phyloP scores from a whole-genome alignment of 2,329 filamentous ascomycete genomes.

The Epicoccum sorghinum region DNA sequence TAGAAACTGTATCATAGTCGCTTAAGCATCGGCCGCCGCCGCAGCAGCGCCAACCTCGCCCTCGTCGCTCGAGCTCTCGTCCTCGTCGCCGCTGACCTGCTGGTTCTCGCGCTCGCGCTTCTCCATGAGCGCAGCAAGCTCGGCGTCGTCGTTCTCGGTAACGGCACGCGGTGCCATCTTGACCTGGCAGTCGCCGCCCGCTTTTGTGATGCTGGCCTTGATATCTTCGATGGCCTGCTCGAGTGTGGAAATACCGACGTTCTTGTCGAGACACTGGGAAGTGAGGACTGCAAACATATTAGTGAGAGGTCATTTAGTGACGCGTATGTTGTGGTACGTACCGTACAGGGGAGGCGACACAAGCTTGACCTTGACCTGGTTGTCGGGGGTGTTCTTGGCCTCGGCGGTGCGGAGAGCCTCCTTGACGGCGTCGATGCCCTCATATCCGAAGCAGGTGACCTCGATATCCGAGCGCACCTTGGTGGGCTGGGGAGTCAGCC shows the following conservation, averaged over 20 bases:
- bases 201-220: conserved; percentile 75
- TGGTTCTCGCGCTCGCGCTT: conserved; percentile 98
- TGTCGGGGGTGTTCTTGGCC: conserved; percentile 87
- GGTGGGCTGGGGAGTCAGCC: conserved; percentile 95
- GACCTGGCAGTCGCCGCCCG: conserved; percentile 80
- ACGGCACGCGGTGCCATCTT: conserved; percentile 99
- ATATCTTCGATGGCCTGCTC: conserved; percentile 92
- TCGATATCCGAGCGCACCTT: conserved; percentile 98
- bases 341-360: conserved; percentile 93
- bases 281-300: conserved; percentile 70
- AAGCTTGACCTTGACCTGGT: conserved; percentile 96
- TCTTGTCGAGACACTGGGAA: conserved; percentile 94
- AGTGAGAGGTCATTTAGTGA: conserved; percentile 10
- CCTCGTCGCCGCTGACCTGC: conserved; percentile 97
- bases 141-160: conserved; percentile 96
- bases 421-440: conserved; percentile 98
- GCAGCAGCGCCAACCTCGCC: conserved; percentile 62
- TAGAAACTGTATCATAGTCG: too few relatives aligned
- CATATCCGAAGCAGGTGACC: conserved; percentile 71
- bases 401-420: conserved; percentile 88
- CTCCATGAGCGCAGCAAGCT: conserved; percentile 97
- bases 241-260: conserved; percentile 78
- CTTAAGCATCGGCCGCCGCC: conserved; percentile 44
- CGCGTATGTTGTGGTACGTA: conserved; percentile 14
- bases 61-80: conserved; percentile 93